Evolutionary conservation across 2,329 filamentous ascomycete genomes (phyloP), one percentile per base, ranked within the genome.

Genomic region (Botrytis paeoniae): DNA sequence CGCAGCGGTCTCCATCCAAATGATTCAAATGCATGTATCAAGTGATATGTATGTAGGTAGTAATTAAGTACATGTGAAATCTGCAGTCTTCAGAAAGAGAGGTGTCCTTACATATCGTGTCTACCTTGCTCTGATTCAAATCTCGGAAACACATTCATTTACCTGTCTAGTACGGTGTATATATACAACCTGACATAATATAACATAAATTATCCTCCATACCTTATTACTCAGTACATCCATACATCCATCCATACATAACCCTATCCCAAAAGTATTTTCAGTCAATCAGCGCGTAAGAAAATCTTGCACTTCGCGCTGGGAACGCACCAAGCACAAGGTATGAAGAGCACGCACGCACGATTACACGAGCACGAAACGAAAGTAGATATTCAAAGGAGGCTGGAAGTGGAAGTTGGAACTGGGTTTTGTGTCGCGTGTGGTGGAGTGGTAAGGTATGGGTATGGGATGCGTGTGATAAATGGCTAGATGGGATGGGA

Each of bases 321-420:
- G 18, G 61, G 39, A 64, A 43, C 18, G 61, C 61, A 64, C 39
- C 39, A 63, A 63, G 61, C 39, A 63, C 61, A 39, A 63, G 51
- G 51, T 57, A 32, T 57, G 16, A 57, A 57, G 18, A 32, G 51
- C 51, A 57, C 51, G 51, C n/a, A 57, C 51, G n/a, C n/a, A 57
- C 51, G n/a, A 57, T 18, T 29, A 57, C 51, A 64, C 25, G 39
- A 45, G 61, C 37, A 63, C 61, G 37, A 63, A 41, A 63, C 39
- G 25, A 63, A 41, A n/a, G 48, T 14, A 54, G 37, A 29, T 12
- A 18, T 41, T 62, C 59, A 18, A 10, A 57, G 51, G 51, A 57
- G 51, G 51, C 51, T 29, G 51, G 51, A 57, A 57, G n/a, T 35
- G 61, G 61, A 64, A 39, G 39, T 20, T 45, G 61, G 61, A 45